Base-by-base conservation (phyloP, 257 asterid species). In the Solanum sparsipilum region DNA sequence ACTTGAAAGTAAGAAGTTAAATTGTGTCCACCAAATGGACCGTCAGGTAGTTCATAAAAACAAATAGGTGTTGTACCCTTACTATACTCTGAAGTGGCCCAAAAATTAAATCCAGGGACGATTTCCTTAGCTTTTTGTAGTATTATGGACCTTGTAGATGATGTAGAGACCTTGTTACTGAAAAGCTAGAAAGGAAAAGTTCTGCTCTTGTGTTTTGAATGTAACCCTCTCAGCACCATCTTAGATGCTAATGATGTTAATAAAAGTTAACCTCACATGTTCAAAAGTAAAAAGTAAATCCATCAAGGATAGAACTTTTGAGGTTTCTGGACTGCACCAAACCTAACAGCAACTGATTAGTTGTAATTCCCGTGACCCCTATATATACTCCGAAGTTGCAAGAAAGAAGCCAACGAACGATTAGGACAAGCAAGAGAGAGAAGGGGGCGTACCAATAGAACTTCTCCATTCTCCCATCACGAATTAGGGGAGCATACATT, bases 391-490 rank as follows among this genome's bases (percentile, higher is more conserved):
- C 20, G 3, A 81, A 81, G 29, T 27, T 81, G 41, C 85, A 9
- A 5, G 12, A 81, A 81, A 81, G 41, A 81, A 81, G 20, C 41
- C 68, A 29, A 46, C 2, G 29, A 46, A 46, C 0, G 1, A 81
- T 46, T 16, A 76, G 29, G 7, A 46, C 39, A 81, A 18, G 65
- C 15, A 46, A 84, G 76, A 83, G 52, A 44, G 82, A 15, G 88
- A 48, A 15, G 87, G 83, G 76, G 70, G 76, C 38, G 29, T 92
- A 95, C 99, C 98, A 95, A 91, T 93, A 95, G 88, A 96, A 95
- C 90, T 96, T 96, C 32, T 96, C 99, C 99, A 96, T 96, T 93
- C 99, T 96, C 89, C 99, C 93, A 89, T 96, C 98, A 86, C 98
- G 98, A 87, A 95, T 92, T 91, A 96, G 89, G 48, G 98, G 98